Percentiles rank a stretch among this genome's conserved stretches.
phyloP scores from a whole-genome alignment of 1,284 basidiomycete genomes.

The Stereum hirsutum region DNA sequence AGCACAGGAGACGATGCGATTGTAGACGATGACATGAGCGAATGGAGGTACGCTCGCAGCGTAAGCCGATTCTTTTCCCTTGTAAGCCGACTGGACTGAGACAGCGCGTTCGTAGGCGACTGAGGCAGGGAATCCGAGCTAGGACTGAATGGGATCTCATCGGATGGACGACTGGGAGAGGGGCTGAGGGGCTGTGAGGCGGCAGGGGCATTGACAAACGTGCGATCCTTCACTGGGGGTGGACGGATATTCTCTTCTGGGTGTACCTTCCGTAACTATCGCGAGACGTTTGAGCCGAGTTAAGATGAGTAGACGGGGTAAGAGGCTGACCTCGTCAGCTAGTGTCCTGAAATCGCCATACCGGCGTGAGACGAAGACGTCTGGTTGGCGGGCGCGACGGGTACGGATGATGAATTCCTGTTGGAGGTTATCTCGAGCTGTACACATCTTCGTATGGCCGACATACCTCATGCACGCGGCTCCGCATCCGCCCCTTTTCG shows the following conservation, averaged over 20 bases:
- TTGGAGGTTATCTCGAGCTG: slow-evolving; percentile 4
- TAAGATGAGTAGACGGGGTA: slow-evolving; percentile 2
- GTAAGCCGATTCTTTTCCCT: slow-evolving; percentile 96
- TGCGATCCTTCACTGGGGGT: slow-evolving; percentile 83
- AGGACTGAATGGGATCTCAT: neutral
- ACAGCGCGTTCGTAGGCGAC: slow-evolving; percentile 9
- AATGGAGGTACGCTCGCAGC: slow-evolving; percentile 84
- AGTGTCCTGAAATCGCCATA: slow-evolving; percentile 94
- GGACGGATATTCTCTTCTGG: slow-evolving; percentile 70
- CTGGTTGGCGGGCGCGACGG: slow-evolving; percentile 57
- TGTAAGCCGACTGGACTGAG: slow-evolving; percentile 40
- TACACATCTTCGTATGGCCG: slow-evolving; percentile 5
- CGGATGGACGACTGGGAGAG: slow-evolving; percentile 14
- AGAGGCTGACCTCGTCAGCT: slow-evolving; percentile 60
- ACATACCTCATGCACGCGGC: slow-evolving; percentile 74
- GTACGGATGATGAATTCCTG: slow-evolving; percentile 96
- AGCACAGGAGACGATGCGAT: slow-evolving; percentile 83
- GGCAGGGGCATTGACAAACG: slow-evolving; percentile 40
- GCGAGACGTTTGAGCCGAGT: slow-evolving; percentile 11
- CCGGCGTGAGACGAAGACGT: slow-evolving; percentile 84
- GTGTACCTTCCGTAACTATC: slow-evolving; percentile 74
- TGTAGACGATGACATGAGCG: slow-evolving; percentile 65
- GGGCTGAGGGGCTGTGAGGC: slow-evolving; percentile 19
- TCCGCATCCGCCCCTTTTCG: slow-evolving; percentile 79
- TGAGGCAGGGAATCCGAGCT: slow-evolving; percentile 7